Conservation (phyloP, 2,329 filamentous ascomycete species). For the Diaporthe citriasiana region DNA sequence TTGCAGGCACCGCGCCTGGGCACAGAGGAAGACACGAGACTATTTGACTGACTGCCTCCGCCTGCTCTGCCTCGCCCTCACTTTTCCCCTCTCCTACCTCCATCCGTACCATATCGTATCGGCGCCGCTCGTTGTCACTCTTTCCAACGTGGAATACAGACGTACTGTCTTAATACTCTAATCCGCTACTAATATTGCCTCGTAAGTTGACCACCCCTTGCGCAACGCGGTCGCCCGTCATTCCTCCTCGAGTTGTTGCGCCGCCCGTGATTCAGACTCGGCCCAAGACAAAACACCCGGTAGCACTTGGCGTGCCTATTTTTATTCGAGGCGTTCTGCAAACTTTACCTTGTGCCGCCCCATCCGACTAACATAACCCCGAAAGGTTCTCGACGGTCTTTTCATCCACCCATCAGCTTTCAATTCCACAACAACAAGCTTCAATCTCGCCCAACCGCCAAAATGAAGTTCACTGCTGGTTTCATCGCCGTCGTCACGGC, state of each 20-base stretch:
- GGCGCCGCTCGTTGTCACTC: conserved; percentile 38
- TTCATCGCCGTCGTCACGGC: conserved; percentile 54
- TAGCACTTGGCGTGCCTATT: conserved; percentile 18
- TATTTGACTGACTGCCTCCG: conserved; percentile 36
- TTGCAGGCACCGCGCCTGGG: conserved; percentile 5
- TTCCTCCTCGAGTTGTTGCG: conserved; percentile 8
- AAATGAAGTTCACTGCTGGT: conserved; percentile 59
- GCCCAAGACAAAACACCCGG: conserved; percentile 9
- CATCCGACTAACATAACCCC: conserved; percentile 8
- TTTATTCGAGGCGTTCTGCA: conserved; percentile 15
- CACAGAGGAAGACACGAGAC: background rate
- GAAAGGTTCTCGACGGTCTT: conserved; percentile 11
- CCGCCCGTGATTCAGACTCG: conserved; percentile 18
- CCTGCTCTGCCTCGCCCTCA: conserved; percentile 7
- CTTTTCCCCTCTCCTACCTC: conserved; percentile 4
- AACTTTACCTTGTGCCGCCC: background rate
- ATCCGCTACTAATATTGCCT: conserved; percentile 15
- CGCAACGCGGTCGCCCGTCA: conserved; percentile 1
- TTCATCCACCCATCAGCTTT: conserved; percentile 31
- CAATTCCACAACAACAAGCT: conserved; percentile 38
- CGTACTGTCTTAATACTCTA: conserved; percentile 24
- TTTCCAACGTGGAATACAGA: conserved; percentile 24
- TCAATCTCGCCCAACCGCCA: conserved; percentile 45
- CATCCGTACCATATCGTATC: conserved; percentile 7
- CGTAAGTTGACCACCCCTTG: conserved; percentile 29